Evolutionary conservation across 169 alveolate genomes (phyloP).

Genomic region (Cryptosporidium sp.): DNA sequence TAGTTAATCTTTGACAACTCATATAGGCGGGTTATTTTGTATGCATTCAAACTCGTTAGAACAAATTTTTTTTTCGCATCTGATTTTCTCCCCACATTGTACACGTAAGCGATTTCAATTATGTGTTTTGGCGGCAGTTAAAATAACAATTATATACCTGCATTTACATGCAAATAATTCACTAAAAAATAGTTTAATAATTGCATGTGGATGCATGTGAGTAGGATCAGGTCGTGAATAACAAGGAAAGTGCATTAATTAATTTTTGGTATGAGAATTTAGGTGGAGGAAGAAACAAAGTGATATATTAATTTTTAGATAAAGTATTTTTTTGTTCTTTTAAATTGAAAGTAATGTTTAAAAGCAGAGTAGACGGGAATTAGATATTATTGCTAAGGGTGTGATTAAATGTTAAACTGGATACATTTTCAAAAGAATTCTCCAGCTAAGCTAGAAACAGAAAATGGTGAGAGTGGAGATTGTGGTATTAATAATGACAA

Average conservation of each 20-base stretch:
- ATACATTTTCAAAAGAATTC: background rate
- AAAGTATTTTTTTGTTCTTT: background rate
- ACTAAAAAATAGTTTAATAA: background rate
- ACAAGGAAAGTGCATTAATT: background rate
- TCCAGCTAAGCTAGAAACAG: background rate
- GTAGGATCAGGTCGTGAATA: background rate
- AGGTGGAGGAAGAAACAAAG: background rate
- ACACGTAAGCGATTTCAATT: background rate
- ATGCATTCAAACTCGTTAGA: background rate
- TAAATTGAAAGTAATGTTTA: background rate
- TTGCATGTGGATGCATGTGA: conserved; percentile 1
- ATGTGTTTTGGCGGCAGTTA: background rate
- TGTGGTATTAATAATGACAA: background rate
- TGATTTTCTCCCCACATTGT: conserved; percentile 7
- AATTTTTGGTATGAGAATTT: background rate
- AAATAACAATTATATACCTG: background rate
- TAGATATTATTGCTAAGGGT: background rate
- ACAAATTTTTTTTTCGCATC: background rate
- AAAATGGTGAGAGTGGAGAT: background rate
- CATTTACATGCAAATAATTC: background rate
- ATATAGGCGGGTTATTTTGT: background rate
- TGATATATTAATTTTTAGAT: background rate
- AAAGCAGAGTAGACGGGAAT: background rate
- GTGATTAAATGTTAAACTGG: conserved; percentile 50
- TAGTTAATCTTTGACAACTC: background rate